Evolutionary conservation across 1,139 yeast species (phyloP), one percentile per base, ranked within the genome.

Genomic region (Kurtzmaniella natalensis): DNA sequence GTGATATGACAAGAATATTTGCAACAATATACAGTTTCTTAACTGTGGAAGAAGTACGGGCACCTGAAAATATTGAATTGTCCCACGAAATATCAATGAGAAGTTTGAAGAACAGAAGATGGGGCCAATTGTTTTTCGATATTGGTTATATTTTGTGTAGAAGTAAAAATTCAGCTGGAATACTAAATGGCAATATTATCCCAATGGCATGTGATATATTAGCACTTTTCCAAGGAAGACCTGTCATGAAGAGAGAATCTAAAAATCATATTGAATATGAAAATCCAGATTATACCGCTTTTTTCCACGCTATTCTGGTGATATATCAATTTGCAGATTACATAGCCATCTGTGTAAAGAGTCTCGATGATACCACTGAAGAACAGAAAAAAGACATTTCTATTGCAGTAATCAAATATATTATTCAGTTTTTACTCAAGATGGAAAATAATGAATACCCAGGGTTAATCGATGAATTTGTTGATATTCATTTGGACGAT

Each of bases 251-350:
- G 44, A 69, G 97, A 42, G 95, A 87, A 50, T 76, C 78, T n/a
- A 69, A 73, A 10, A 79, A 77, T 38, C 98, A 92, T 54, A 87
- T 92, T 9, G 96, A 89, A 51, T 92, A 84, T 51, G 98, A 92
- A 51, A 81, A 81, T 30, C 87, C 86, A 15, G 88, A 84, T 35
- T 89, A 92, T 68, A 80, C 92, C 0, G 76, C 85, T 0, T 86
- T 78, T 48, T 86, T 86, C 56, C 85, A 84, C 43, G 80, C 88
- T 21, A 78, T 82, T 42, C 85, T 78, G 51, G 81, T 79, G 7
- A 71, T 82, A 5, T 76, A 81, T 16, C 81, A 81, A 36, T 73
- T 81, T 47, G 72, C 78, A 0, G 85, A 80, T 39, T 64, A 61
- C 30, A 59, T 75, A 19, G 77, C 84, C 2, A 77, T 73, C 34